Percentiles rank a stretch among this genome's conserved stretches.
phyloP scores from a whole-genome alignment of 73 alveolate species.

The Tetrahymena malaccensis region DNA sequence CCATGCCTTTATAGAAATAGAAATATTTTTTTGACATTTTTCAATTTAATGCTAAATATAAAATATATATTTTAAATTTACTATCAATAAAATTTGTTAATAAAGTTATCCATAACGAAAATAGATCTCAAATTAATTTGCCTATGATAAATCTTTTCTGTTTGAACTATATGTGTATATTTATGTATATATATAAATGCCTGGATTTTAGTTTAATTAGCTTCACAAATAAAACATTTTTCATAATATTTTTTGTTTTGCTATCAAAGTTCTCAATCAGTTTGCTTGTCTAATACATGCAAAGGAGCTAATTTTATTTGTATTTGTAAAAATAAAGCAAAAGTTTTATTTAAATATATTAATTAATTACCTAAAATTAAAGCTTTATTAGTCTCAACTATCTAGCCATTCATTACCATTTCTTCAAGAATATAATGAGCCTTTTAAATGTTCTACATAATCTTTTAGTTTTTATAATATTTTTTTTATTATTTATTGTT shows the following conservation, averaged over 20 bases:
- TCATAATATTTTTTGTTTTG: no score
- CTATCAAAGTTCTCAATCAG: background rate
- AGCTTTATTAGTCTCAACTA: slow-evolving; percentile 92
- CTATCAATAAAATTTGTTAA: no score
- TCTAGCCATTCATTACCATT: slow-evolving; percentile 93
- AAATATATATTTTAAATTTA: no score
- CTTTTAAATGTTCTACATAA: slow-evolving; percentile 94
- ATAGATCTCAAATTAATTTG: background rate
- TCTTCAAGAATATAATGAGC: slow-evolving; percentile 97
- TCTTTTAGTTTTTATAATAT: slow-evolving; percentile 38
- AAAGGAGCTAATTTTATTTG: slow-evolving; percentile 22
- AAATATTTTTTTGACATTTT: no score
- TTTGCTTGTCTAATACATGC: slow-evolving; percentile 25
- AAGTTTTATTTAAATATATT: background rate
- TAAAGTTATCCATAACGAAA: background rate
- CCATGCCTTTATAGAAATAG: no score
- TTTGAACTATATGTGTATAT: no score
- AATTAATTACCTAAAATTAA: slow-evolving; percentile 58
- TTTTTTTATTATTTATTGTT: background rate
- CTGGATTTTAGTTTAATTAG: no score
- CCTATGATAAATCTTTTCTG: no score
- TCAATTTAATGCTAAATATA: background rate
- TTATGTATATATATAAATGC: no score
- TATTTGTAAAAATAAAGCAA: background rate
- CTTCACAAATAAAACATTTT: no score